Evolutionary conservation across 768 basidiomycete species (phyloP).

Genomic region (Suillus americanus): DNA sequence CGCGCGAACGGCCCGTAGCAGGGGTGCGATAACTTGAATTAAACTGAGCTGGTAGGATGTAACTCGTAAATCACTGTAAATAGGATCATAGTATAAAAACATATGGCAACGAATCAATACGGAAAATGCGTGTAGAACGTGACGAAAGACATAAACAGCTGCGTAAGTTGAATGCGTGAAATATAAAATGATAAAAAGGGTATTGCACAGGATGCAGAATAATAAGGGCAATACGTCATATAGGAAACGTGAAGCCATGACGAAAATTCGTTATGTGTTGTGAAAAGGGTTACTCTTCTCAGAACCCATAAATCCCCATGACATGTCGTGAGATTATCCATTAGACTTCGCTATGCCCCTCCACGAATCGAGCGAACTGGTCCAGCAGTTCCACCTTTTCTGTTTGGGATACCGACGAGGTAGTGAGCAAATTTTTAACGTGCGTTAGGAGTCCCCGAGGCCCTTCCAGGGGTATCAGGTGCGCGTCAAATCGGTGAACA

Average conservation of each 20-base stretch:
- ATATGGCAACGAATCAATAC: neutral
- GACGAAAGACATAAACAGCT: neutral
- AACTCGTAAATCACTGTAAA: neutral
- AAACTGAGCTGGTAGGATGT: neutral
- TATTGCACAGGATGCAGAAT: neutral
- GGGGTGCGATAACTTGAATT: neutral
- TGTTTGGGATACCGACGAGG: constrained; percentile 47
- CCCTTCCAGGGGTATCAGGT: constrained; percentile 74
- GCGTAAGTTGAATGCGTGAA: neutral
- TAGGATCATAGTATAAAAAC: neutral
- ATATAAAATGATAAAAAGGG: constrained; percentile 2
- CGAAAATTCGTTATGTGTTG: neutral
- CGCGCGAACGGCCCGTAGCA: too few relatives aligned
- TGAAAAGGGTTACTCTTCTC: neutral
- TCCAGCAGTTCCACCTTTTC: constrained; percentile 53
- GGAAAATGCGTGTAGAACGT: neutral
- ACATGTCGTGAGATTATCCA: neutral
- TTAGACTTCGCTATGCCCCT: constrained; percentile 24
- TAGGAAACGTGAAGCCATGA: neutral
- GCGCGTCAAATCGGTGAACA: constrained; percentile 73
- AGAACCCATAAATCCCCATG: neutral
- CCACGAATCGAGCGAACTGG: constrained; percentile 59
- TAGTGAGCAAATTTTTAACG: constrained; percentile 58
- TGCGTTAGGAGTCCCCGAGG: constrained; percentile 66
- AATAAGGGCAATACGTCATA: neutral